Evolutionary conservation across 2,329 filamentous ascomycete species (phyloP).

Genomic region (Trichoderma sp.): DNA sequence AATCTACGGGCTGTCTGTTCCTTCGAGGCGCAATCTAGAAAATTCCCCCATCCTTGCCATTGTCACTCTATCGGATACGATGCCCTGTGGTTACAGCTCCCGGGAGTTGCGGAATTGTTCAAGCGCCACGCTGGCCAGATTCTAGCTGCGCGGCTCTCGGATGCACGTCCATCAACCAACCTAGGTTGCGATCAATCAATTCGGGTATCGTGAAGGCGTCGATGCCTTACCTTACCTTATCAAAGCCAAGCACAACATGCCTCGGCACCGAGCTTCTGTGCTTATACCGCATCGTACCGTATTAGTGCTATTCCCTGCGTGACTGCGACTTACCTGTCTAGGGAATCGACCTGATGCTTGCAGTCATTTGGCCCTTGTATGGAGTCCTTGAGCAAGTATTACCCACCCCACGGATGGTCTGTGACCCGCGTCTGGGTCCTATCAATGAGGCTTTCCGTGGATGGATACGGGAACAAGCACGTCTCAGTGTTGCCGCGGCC

Average conservation of each 20-base stretch:
- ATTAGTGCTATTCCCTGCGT: background rate
- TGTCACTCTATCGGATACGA: background rate
- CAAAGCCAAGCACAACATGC: background rate
- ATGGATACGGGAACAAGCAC: background rate
- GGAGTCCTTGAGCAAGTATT: background rate
- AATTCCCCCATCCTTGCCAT: slow-evolving; percentile 1
- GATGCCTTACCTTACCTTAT: background rate
- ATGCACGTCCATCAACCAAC: background rate
- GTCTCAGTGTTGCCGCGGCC: background rate
- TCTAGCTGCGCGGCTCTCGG: background rate
- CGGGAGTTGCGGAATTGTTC: background rate
- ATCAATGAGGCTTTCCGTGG: background rate
- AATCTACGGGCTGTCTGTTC: background rate
- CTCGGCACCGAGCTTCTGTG: background rate
- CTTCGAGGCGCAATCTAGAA: slow-evolving; percentile 17
- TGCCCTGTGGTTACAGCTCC: background rate
- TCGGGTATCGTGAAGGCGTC: background rate
- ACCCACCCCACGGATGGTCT: background rate
- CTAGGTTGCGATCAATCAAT: background rate
- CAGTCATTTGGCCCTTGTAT: background rate
- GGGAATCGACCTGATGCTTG: background rate
- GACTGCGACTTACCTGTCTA: background rate
- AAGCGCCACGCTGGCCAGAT: slow-evolving; percentile 1
- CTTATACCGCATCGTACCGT: background rate
- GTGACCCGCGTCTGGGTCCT: slow-evolving; percentile 1